phyloP scores from a whole-genome alignment of 306 rosid genomes.

The Corylus americana region DNA sequence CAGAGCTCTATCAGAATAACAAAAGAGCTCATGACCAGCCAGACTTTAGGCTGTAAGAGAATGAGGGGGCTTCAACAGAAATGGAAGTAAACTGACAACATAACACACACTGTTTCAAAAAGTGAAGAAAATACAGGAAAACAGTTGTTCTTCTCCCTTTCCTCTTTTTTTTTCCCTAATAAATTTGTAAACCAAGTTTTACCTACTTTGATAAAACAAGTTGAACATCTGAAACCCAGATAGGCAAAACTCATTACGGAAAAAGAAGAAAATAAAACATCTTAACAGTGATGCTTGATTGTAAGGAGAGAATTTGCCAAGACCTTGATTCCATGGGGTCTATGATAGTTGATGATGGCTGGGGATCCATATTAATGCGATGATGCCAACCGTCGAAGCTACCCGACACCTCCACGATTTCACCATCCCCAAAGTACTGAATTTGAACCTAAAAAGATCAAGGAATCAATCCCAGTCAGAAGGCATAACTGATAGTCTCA shows the following conservation, averaged over 20 bases:
- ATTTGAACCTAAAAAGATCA: constrained; percentile 62
- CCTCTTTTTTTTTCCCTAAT: neutral
- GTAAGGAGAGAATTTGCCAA: constrained; percentile 11
- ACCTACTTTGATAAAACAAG: neutral
- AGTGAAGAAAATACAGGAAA: neutral
- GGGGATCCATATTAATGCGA: constrained; percentile 68
- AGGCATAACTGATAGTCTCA: constrained; percentile 7
- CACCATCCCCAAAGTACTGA: constrained; percentile 68
- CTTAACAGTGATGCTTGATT: neutral
- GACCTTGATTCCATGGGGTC: constrained; percentile 63
- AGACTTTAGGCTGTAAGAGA: neutral
- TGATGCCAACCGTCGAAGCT: constrained; percentile 98
- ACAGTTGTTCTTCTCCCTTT: neutral
- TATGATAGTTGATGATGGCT: constrained; percentile 39
- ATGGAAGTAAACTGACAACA: neutral
- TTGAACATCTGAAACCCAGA: neutral
- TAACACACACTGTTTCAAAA: neutral
- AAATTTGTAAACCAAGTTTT: neutral
- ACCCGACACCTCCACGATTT: constrained; percentile 84
- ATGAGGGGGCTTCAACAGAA: neutral
- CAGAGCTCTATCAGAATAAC: constrained; percentile 7
- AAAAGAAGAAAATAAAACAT: neutral
- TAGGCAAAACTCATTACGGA: neutral
- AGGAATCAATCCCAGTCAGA: constrained; percentile 32
- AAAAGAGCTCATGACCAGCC: constrained; percentile 12